Evolutionary conservation across 768 basidiomycete species (phyloP), one percentile per base, ranked within the genome.

Genomic region (Crepidotus variabilis): DNA sequence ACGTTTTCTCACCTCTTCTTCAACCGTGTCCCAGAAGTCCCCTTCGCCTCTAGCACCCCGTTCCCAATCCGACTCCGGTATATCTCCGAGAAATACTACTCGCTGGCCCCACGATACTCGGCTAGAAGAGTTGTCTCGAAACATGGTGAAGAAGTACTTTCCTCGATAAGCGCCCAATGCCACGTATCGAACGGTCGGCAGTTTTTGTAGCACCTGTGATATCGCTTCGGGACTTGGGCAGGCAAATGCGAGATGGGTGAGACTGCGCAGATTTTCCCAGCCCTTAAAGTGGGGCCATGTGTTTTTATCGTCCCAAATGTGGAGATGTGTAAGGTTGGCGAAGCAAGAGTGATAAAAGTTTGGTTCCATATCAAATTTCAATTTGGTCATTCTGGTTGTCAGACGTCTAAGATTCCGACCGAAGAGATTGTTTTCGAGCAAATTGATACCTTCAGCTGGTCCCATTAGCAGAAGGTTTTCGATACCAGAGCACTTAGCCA

Each of bases 261-360:
- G 60, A 47, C 47, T 56, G 24, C 28, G 33, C 39, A 61, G 60
- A 23, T 33, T 56, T n/a, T 57, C 50, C 54, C 54, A 61, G 36
- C 60, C 60, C 46, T 51, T 21, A 34, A 56, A 61, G 14, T 21
- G 16, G 47, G 54, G 28, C 60, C 60, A 61, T 23, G 56, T 50
- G 21, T 61, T 58, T 24, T 28, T 47, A 22, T 61, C 54, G 43
- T 59, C 59, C 28, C n/a, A 48, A 20, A 61, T 45, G 36, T 61
- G 60, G 45, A 61, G 60, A 45, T 61, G 60, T 47, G 60, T 61
- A 21, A 61, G 52, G 45, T 59, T 59, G 49, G 58, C 49, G 54
- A 61, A 59, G 43, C 50, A 52, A 21, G 55, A 34, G 48, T 56
- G 58, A 51, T 56, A n/a, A 45, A 61, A 61, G 43, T 50, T 43